Evolutionary conservation across 2,329 filamentous ascomycete species (phyloP).

Genomic region (Magnaporthiopsis poae): DNA sequence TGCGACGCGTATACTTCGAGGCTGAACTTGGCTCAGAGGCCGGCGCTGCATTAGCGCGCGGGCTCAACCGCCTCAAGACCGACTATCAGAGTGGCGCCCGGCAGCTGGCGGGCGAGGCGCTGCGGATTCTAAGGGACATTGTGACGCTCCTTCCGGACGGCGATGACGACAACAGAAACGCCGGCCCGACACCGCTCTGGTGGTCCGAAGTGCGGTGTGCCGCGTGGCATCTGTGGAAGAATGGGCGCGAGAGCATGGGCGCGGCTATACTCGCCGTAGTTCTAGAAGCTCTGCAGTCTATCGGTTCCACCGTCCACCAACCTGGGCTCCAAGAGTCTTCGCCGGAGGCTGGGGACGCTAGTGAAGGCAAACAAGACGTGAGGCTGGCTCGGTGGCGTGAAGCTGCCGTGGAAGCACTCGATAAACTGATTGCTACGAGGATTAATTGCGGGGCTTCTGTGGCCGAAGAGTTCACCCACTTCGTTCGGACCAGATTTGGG

Average conservation of each 20-base stretch:
- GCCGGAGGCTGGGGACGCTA: background rate
- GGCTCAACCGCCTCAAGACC: conserved; percentile 38
- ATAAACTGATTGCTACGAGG: conserved; percentile 14
- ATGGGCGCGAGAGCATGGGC: conserved; percentile 57
- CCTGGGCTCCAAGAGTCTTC: no score
- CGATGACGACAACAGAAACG: conserved; percentile 16
- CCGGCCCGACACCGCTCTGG: conserved; percentile 29
- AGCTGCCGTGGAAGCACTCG: conserved; percentile 11
- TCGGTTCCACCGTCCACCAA: conserved; percentile 23
- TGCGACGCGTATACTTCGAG: conserved; percentile 51
- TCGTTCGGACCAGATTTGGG: conserved; percentile 26
- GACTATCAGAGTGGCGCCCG: conserved; percentile 52
- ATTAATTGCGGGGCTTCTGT: conserved; percentile 16
- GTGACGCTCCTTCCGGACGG: conserved; percentile 19
- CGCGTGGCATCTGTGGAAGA: conserved; percentile 56
- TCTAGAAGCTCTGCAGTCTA: conserved; percentile 32
- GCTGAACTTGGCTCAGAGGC: conserved; percentile 37
- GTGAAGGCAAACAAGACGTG: conserved; percentile 11
- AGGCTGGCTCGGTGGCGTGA: conserved; percentile 11
- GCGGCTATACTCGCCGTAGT: conserved; percentile 46
- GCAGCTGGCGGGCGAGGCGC: conserved; percentile 44
- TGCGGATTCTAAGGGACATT: conserved; percentile 39
- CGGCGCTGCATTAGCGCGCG: conserved; percentile 32
- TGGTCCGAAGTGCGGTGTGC: conserved; percentile 46
- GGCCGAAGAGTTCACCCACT: conserved; percentile 23